These are phyloP conservation scores for Candida succiphila DNA, from an alignment of 805 yeast genomes.

Conservation along the genomic window DNA sequence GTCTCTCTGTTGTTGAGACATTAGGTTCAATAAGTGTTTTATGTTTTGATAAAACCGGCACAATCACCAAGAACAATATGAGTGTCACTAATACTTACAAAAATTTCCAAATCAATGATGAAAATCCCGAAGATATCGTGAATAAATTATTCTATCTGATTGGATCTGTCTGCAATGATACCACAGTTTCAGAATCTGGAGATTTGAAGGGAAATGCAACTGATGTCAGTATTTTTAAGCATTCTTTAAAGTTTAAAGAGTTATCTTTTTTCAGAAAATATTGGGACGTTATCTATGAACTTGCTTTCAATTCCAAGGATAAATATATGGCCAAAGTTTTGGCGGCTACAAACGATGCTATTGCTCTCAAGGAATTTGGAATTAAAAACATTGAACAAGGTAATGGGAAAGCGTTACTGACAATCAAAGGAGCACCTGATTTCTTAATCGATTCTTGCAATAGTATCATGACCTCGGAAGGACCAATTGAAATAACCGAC, in stretches of 20 bases:
- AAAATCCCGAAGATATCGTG: slow-evolving; percentile 19
- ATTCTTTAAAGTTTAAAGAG: slow-evolving; percentile 18
- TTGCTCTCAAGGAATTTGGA: not conserved
- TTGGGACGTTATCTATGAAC: slow-evolving; percentile 20
- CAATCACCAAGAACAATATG: slow-evolving; percentile 51
- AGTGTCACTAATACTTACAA: slow-evolving; percentile 22
- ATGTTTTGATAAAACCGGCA: slow-evolving; percentile 73
- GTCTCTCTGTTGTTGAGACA: slow-evolving; percentile 39
- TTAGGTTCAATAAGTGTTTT: slow-evolving; percentile 48
- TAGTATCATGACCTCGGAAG: not conserved
- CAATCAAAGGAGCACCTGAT: slow-evolving; percentile 34
- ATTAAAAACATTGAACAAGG: not conserved
- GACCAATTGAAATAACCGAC: slow-evolving; percentile 4
- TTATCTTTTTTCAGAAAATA: slow-evolving; percentile 1
- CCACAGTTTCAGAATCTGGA: slow-evolving; percentile 8
- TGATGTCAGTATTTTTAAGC: slow-evolving; percentile 31
- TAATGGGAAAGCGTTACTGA: not conserved
- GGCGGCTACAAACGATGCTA: slow-evolving; percentile 15
- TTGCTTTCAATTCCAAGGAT: slow-evolving; percentile 35
- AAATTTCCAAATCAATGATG: slow-evolving; percentile 8
- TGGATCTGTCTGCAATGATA: slow-evolving; percentile 4
- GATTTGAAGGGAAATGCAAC: slow-evolving; percentile 36
- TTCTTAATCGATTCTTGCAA: slow-evolving; percentile 24
- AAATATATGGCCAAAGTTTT: slow-evolving; percentile 29
- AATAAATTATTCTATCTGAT: slow-evolving; percentile 26